Conservation (phyloP, 257 asterid genomes). For the Rhazya stricta region DNA sequence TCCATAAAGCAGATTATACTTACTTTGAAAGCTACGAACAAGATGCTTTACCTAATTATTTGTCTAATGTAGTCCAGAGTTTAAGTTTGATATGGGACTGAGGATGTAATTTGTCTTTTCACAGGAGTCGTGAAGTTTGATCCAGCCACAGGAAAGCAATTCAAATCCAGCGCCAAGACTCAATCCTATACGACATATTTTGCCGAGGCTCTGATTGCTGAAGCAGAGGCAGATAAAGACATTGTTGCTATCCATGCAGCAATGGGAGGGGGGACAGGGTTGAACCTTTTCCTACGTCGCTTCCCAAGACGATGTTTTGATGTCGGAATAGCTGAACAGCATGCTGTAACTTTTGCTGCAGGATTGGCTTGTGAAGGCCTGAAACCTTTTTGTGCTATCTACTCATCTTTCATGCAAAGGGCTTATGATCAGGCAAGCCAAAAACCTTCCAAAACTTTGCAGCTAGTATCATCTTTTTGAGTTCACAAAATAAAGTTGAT, state of each 20-base stretch:
- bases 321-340: constrained; percentile 96
- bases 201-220: constrained; percentile 89
- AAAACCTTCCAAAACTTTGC: not conserved
- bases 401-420: constrained; percentile 88
- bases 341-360: constrained; percentile 96
- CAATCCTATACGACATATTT: constrained; percentile 89
- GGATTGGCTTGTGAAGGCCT: constrained; percentile 97
- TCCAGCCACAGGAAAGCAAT: constrained; percentile 92
- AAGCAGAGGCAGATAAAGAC: constrained; percentile 86
- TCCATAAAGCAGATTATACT: not conserved
- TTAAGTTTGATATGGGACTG: not conserved
- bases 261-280: constrained; percentile 96
- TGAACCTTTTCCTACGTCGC: constrained; percentile 82
- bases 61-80: not conserved
- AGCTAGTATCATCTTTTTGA: not conserved
- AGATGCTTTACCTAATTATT: not conserved
- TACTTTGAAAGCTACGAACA: not conserved
- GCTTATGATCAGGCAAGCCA: constrained; percentile 73
- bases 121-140: constrained; percentile 86
- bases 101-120: constrained; percentile 3
- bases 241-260: constrained; percentile 92
- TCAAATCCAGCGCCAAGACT: constrained; percentile 65
- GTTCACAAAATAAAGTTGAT: not conserved
- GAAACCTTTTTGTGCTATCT: constrained; percentile 88
- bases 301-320: constrained; percentile 83